Percentiles rank a stretch among this genome's conserved stretches.
Evolutionary conservation across 2,329 filamentous ascomycete genomes (phyloP).

Genomic region (Diaporthe australafricana): DNA sequence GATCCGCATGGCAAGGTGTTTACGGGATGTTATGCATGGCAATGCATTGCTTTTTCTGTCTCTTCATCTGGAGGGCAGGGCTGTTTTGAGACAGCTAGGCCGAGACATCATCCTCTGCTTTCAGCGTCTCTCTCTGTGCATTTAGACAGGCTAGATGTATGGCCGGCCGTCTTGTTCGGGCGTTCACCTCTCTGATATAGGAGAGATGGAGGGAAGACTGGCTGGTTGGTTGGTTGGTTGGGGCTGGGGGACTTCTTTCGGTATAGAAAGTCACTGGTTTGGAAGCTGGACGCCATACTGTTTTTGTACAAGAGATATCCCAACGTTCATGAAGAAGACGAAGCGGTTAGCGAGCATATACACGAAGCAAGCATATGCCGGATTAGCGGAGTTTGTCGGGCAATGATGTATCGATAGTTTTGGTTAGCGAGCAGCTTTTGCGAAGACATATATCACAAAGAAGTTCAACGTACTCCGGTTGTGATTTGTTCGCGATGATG

Average conservation of each 20-base stretch:
- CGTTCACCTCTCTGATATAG: background rate
- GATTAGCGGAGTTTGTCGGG: background rate
- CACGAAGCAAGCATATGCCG: conserved; percentile 17
- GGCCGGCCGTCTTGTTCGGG: background rate
- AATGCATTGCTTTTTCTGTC: conserved; percentile 16
- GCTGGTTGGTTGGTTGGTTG: background rate
- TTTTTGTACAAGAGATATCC: conserved; percentile 24
- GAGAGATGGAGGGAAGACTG: background rate
- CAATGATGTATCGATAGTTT: conserved; percentile 4
- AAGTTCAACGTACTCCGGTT: background rate
- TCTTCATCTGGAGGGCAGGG: background rate
- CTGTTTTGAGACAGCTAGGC: conserved; percentile 12
- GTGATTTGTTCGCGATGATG: background rate
- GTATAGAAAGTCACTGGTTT: background rate
- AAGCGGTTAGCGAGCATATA: conserved; percentile 11
- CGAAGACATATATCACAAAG: background rate
- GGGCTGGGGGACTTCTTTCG: background rate
- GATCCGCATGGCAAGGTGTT: conserved; percentile 36
- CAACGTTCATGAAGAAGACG: background rate
- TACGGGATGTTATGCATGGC: conserved; percentile 29
- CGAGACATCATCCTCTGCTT: background rate
- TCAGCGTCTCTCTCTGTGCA: conserved; percentile 19
- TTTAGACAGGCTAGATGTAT: conserved; percentile 22
- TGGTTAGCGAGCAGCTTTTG: conserved; percentile 3
- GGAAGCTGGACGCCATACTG: background rate